Base-by-base conservation (phyloP, 106 monocot genomes). In the Allium fistulosum region DNA sequence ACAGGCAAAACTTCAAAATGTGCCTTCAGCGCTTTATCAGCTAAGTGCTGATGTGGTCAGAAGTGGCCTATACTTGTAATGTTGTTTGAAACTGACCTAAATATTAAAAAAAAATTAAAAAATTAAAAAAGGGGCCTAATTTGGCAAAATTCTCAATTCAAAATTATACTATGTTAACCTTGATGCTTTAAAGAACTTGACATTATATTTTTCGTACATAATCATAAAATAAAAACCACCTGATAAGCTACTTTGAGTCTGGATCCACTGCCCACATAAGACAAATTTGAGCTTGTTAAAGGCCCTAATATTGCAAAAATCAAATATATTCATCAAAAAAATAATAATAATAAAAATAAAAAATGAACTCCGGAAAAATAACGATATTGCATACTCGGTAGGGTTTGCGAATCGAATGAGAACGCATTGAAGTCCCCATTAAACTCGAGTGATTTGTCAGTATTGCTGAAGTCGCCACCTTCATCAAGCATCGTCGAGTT, bases 161-260 rank as follows among this genome's bases (percentile, higher is more conserved):
- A 37, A 37, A 37, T 37, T 37, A 37, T 37, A 37, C 37, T 37
- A 37, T 37, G 37, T 37, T 37, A 4, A 37, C 37, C 37, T 37
- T 37, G 37, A 37, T 37, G 37, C 37, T 37, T 37, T 37, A 37
- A 37, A 37, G 37, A 37, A 37, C 5, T 37, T 1, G 1, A 37
- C 2, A 2, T 37, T 37, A 37, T 37, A 37, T 37, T 37, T 37
- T 37, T 5, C 37, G 37, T 37, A 5, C 37, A 37, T 5, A 37
- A 37, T 37, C 37, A 37, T 37, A 37, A 37, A 37, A 37, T 37
- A 37, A 37, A 37, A 6, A 7, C n/a, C 13, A 83, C 82, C 82
- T 83, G 82, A 61, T 83, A 83, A 4, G 82, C 82, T 45, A 83
- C 82, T 49, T 75, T 53, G 17, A 75, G 57, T 2, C 71, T 59